Conservation (phyloP, 192 early-diverging fungal species). For the Backusella liffmaniae region DNA sequence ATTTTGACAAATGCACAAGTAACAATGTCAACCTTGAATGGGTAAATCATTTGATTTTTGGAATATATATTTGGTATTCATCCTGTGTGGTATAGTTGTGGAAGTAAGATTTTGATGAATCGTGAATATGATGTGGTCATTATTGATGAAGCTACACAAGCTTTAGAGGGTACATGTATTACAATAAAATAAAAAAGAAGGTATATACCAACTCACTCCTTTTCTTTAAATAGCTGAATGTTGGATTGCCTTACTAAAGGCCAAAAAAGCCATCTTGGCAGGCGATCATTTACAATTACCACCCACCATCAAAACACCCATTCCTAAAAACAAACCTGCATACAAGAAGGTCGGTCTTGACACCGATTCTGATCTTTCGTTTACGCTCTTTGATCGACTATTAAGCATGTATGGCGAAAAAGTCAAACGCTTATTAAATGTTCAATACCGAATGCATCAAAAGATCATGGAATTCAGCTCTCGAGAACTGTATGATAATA, state of each 20-base stretch:
- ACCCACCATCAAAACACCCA: conserved; percentile 74
- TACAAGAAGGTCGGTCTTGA: conserved; percentile 5
- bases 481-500: conserved; percentile 64
- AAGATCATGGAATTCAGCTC: conserved; percentile 77
- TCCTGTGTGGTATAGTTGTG: conserved; percentile 31
- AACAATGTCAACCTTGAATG: conserved; percentile 79
- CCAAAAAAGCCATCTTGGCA: conserved; percentile 73
- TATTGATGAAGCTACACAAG: conserved; percentile 91
- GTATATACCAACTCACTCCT: neutral
- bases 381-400: conserved; percentile 83
- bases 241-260: conserved; percentile 84
- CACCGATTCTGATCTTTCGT: conserved; percentile 37
- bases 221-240: conserved; percentile 59
- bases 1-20: conserved; percentile 62
- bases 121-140: conserved; percentile 80
- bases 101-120: conserved; percentile 39
- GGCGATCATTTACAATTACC: conserved; percentile 90
- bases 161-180: conserved; percentile 40
- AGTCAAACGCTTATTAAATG: conserved; percentile 68
- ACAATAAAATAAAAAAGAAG: neutral
- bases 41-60: conserved; percentile 30
- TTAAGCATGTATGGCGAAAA: conserved; percentile 52
- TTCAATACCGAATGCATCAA: conserved; percentile 90
- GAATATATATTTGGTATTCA: neutral
- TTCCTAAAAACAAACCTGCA: conserved; percentile 9